A percentile compares a stretch with the other conserved stretches of the same genome.
phyloP scores from a whole-genome alignment of 2,329 filamentous ascomycete species.

The Colletotrichum sp. region DNA sequence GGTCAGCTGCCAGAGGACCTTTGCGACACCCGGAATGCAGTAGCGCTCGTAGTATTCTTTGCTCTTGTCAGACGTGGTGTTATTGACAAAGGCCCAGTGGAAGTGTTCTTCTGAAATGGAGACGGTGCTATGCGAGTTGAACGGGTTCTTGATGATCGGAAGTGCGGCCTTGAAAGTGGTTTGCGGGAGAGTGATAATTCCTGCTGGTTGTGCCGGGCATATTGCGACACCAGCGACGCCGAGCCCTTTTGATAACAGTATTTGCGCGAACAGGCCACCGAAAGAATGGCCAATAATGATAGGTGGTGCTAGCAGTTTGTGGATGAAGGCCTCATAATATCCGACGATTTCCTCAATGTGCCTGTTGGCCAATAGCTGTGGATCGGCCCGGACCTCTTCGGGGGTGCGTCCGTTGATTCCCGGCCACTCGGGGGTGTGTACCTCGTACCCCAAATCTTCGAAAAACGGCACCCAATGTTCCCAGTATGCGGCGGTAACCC shows the following conservation, averaged over 20 bases:
- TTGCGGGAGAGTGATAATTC: conserved; percentile 20
- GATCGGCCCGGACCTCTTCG: conserved; percentile 23
- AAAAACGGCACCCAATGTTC: conserved; percentile 25
- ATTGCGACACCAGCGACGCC: conserved; percentile 23
- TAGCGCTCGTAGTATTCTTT: conserved; percentile 23
- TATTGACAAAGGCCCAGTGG: conserved; percentile 26
- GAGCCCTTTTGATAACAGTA: conserved; percentile 23
- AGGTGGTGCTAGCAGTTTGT: conserved; percentile 19
- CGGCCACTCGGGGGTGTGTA: conserved; percentile 27
- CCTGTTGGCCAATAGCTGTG: conserved; percentile 18
- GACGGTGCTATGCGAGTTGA: conserved; percentile 19
- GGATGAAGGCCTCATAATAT: conserved; percentile 24
- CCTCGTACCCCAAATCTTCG: conserved; percentile 21
- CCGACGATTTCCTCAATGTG: conserved; percentile 24
- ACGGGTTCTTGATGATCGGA: conserved; percentile 21
- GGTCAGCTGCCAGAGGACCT: conserved; percentile 25
- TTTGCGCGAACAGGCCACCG: conserved; percentile 26
- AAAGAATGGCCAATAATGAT: conserved; percentile 28
- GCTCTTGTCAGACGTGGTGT: conserved; percentile 17
- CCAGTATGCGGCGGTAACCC: conserved; percentile 28
- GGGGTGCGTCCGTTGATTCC: conserved; percentile 25
- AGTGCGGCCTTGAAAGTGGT: conserved; percentile 23
- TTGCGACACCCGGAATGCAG: conserved; percentile 23
- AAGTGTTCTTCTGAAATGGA: conserved; percentile 23
- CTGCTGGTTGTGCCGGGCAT: conserved; percentile 23